Evolutionary conservation across 2,329 filamentous ascomycete genomes (phyloP), one percentile per base, ranked within the genome.

Genomic region (Paraphoma chrysanthemicola): DNA sequence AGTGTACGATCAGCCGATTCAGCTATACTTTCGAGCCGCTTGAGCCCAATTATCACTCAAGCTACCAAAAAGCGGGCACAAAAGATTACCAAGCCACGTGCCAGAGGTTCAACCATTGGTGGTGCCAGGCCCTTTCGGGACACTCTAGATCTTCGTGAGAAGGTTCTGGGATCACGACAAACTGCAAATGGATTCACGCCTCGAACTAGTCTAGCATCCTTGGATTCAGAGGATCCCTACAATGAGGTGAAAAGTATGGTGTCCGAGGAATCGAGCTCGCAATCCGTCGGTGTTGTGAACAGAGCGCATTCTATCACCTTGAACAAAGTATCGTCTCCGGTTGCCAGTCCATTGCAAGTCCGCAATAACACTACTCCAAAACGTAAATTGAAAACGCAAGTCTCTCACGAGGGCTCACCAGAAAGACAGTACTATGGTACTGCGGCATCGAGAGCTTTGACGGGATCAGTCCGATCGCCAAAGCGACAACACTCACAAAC

Each of bases 371-470:
- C 53, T 5, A 80, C 78, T 3, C 78, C 78, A 12, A 69, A 68
- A 31, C 71, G 73, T 2, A 69, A 63, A 39, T 72, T 69, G 1
- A 68, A 68, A 18, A 70, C 72, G 3, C 68, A 68, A 10, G 77
- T 81, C 0, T 77, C 75, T 17, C 68, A 70, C 0, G 71, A 67
- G 33, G 80, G 80, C 28, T 81, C 80, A 1, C 79, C 80, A 8
- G 59, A 66, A 38, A 55, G 59, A 16, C 51, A 61, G 18, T 54
- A n/a, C 66, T 75, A 44, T 69, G 77, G 51, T 68, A 71, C 29
- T 59, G 61, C 23, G 72, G 70, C 54, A 56, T 59, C 33, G 53
- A 68, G 71, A 12, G 68, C 74, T 33, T 68, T 72, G 12, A 74
- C 69, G 41, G 71, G 69, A 6, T 76, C 73, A 39, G 59, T 72